These are phyloP conservation scores for Phytophthora multivora DNA, from an alignment of 352 stramenopile species.

Conservation along the genomic window DNA sequence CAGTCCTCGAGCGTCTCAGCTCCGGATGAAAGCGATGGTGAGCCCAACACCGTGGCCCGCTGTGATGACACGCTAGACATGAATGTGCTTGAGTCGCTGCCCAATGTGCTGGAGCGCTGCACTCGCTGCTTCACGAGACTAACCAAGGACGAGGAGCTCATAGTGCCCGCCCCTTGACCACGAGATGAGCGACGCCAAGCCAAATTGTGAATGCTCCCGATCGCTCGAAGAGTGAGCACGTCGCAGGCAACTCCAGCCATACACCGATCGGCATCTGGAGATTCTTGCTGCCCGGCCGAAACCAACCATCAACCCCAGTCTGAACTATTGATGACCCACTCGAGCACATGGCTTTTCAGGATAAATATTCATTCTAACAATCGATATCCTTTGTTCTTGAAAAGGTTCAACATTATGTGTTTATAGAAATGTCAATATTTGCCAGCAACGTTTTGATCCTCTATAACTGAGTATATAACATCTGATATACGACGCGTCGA, in stretches of 20 bases:
- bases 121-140: slow-evolving; percentile 28
- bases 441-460: not conserved
- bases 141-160: slow-evolving; percentile 18
- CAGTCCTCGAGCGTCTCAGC: slow-evolving; percentile 65
- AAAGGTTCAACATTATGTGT: not conserved
- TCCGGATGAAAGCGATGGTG: slow-evolving; percentile 34
- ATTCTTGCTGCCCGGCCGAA: slow-evolving; percentile 4
- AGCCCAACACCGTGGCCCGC: slow-evolving; percentile 53
- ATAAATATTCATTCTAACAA: not conserved
- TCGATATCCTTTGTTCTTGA: not conserved
- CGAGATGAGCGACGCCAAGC: slow-evolving; percentile 12
- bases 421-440: not conserved
- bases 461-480: slow-evolving; percentile 19
- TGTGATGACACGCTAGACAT: slow-evolving; percentile 40
- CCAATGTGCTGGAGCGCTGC: slow-evolving; percentile 37
- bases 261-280: slow-evolving; percentile 9
- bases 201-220: slow-evolving; percentile 20
- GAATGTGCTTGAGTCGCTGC: slow-evolving; percentile 39
- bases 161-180: not conserved
- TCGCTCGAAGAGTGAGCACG: not conserved
- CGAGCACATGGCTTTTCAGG: slow-evolving; percentile 18
- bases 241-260: slow-evolving; percentile 12
- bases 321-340: slow-evolving; percentile 20
- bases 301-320: slow-evolving; percentile 8
- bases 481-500: slow-evolving; percentile 22